Evolutionary conservation across 306 rosid genomes (phyloP).

Genomic region (Ziziphus jujuba): DNA sequence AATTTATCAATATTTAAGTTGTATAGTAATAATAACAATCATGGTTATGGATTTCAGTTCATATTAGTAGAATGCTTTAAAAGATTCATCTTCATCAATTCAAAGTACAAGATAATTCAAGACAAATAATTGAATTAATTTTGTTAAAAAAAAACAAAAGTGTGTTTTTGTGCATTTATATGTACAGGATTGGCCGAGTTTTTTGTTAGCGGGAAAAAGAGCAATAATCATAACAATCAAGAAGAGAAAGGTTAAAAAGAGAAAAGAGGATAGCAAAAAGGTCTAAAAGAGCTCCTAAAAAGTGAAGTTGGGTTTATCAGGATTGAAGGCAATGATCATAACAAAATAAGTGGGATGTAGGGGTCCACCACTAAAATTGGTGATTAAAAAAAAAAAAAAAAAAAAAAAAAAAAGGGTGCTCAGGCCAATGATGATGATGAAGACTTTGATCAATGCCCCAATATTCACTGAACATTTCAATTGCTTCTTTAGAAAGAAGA

Average conservation of each 20-base stretch:
- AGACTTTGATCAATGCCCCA: conserved; percentile 10
- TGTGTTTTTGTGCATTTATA: conserved; percentile 4
- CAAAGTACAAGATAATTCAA: not conserved
- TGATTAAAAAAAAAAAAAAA: not conserved
- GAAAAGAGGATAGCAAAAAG: conserved; percentile 1
- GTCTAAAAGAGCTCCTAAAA: conserved; percentile 6
- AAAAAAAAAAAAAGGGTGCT: conserved; percentile 7
- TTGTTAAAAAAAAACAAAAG: not conserved
- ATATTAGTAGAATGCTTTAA: not conserved
- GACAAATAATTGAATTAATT: no score
- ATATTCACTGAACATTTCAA: conserved; percentile 31
- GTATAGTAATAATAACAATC: not conserved
- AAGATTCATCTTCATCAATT: not conserved
- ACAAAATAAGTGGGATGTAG: conserved; percentile 40
- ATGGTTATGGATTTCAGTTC: not conserved
- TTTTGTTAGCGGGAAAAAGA: conserved; percentile 19
- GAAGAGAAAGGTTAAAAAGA: not conserved
- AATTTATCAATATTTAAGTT: no score
- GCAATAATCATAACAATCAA: conserved; percentile 25
- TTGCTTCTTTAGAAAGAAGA: conserved; percentile 1
- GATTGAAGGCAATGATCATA: conserved; percentile 35
- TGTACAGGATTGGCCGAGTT: not conserved
- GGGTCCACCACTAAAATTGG: conserved; percentile 27
- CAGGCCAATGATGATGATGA: conserved; percentile 27
- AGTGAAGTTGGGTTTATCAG: conserved; percentile 29